Evolutionary conservation across 176 grass and related monocot species (phyloP).

Genomic region (Saccharum officinarum): DNA sequence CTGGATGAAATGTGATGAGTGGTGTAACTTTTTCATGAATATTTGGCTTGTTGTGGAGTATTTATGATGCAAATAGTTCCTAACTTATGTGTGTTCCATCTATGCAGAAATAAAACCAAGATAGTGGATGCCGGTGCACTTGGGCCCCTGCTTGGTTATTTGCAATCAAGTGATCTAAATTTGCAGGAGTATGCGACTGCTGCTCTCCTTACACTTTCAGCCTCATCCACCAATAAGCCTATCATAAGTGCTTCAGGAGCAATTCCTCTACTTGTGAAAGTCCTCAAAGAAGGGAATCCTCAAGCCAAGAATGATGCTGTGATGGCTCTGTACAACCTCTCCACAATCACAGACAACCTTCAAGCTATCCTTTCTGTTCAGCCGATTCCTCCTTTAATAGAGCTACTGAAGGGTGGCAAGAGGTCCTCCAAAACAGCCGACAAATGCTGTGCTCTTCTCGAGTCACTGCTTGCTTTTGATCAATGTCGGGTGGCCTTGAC

Average conservation of each 20-base stretch:
- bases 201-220: conserved; percentile 87
- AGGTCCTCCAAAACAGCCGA: conserved; percentile 79
- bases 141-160: conserved; percentile 60
- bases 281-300: conserved; percentile 69
- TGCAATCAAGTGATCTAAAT: conserved; percentile 65
- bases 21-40: neutral
- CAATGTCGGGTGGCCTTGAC: conserved; percentile 62
- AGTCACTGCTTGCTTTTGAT: conserved; percentile 68
- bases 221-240: conserved; percentile 69
- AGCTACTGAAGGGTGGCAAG: conserved; percentile 60
- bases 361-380: conserved; percentile 59
- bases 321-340: conserved; percentile 92
- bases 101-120: conserved; percentile 84
- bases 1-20: neutral
- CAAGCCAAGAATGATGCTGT: conserved; percentile 80
- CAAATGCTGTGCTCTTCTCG: conserved; percentile 84
- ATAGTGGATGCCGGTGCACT: conserved; percentile 81
- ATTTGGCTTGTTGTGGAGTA: neutral
- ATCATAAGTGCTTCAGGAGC: conserved; percentile 63
- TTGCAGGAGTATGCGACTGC: conserved; percentile 88
- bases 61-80: conserved; percentile 11
- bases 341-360: conserved; percentile 66
- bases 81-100: conserved; percentile 25
- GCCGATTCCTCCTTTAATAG: conserved; percentile 56
- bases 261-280: conserved; percentile 76